Conservation (phyloP, 192 early-diverging fungal genomes). For the Umbelopsis sp. region DNA sequence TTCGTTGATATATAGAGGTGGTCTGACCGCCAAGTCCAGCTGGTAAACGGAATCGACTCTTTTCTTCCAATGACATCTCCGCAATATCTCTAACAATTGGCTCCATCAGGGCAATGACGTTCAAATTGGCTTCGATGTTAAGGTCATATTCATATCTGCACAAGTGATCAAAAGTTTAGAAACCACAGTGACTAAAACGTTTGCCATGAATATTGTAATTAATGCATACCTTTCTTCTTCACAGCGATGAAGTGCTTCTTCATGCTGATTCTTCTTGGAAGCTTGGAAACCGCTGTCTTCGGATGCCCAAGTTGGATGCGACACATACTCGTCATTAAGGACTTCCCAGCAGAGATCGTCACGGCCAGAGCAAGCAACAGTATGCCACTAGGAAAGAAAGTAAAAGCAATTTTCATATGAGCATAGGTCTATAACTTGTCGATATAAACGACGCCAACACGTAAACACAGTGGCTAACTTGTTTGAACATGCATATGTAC, state of each 20-base stretch:
- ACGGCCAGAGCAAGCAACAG: conserved; percentile 79
- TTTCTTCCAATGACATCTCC: conserved; percentile 79
- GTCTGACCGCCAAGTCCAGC: conserved; percentile 81
- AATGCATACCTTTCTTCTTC: conserved; percentile 85
- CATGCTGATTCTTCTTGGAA: conserved; percentile 88
- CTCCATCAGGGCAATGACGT: conserved; percentile 86
- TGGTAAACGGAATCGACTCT: conserved; percentile 67
- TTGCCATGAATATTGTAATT: background rate
- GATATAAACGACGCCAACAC: too few species aligned
- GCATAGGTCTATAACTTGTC: too few species aligned
- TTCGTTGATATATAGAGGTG: conserved; percentile 83
- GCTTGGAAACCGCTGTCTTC: conserved; percentile 88
- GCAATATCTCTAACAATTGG: conserved; percentile 82
- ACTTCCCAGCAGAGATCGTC: conserved; percentile 91
- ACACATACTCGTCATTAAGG: conserved; percentile 93
- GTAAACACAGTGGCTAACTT: too few species aligned
- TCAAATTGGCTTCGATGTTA: conserved; percentile 92
- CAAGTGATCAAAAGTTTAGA: background rate
- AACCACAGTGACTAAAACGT: background rate
- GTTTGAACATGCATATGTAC: too few species aligned
- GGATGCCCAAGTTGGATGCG: conserved; percentile 87
- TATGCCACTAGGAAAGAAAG: conserved; percentile 37
- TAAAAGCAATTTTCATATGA: background rate
- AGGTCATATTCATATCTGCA: conserved; percentile 87
- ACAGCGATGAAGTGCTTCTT: conserved; percentile 89